phyloP scores from a whole-genome alignment of 2,329 filamentous ascomycete genomes.

The Cercospora zeina region DNA sequence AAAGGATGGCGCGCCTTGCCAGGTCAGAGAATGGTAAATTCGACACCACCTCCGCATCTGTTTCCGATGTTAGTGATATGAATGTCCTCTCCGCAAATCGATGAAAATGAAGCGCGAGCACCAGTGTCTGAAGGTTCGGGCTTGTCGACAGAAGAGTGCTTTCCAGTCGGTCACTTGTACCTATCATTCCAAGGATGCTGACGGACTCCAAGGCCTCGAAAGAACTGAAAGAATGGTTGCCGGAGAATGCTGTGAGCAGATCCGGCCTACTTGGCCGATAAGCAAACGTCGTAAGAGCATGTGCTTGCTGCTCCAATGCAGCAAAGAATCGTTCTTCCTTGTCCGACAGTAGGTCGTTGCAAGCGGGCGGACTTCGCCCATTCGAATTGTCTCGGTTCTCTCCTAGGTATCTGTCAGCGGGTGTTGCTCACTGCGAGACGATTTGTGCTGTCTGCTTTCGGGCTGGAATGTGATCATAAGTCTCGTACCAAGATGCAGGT shows the following conservation, averaged over 20 bases:
- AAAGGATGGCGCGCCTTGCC: not conserved
- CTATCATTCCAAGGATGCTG: not conserved
- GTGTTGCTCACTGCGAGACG: not conserved
- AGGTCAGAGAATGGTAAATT: not conserved
- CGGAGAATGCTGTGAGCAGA: not conserved
- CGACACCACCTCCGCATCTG: not conserved
- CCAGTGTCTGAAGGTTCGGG: not conserved
- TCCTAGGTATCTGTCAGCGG: not conserved
- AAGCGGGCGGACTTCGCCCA: not conserved
- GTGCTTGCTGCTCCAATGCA: constrained; percentile 2
- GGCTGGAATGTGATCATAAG: not conserved
- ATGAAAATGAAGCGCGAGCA: not conserved
- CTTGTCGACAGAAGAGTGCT: not conserved
- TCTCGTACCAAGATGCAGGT: constrained; percentile 9
- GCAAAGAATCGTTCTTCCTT: not conserved
- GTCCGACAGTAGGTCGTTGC: not conserved
- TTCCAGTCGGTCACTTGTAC: not conserved
- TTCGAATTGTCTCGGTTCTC: constrained; percentile 9
- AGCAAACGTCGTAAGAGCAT: not conserved
- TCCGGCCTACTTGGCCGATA: constrained; percentile 6
- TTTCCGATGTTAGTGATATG: not conserved
- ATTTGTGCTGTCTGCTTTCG: not conserved
- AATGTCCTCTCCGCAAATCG: not conserved
- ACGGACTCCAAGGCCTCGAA: not conserved
- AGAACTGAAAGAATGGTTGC: not conserved